Conservation (phyloP, 140 eudicot genomes). For the Flaveria floridana region DNA sequence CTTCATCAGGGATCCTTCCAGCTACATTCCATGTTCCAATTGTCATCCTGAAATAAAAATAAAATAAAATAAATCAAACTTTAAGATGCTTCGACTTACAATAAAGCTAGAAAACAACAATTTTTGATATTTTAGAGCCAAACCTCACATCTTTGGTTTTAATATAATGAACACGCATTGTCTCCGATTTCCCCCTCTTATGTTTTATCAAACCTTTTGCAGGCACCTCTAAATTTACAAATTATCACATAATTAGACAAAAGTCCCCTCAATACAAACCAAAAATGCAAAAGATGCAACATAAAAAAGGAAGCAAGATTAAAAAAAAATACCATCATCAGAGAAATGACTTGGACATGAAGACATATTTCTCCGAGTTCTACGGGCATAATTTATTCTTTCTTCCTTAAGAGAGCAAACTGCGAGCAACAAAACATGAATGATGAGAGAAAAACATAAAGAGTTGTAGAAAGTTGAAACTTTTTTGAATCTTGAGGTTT, state of each 20-base stretch:
- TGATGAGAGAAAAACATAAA: background rate
- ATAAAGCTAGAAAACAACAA: background rate
- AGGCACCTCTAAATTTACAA: slow-evolving; percentile 43
- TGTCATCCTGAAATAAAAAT: slow-evolving; percentile 52
- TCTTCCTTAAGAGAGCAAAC: slow-evolving; percentile 58
- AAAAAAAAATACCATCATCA: slow-evolving; percentile 38
- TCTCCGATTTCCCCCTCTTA: slow-evolving; percentile 90
- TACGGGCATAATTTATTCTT: slow-evolving; percentile 34
- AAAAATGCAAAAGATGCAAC: background rate
- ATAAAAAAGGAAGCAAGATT: background rate
- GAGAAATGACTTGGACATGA: slow-evolving; percentile 46
- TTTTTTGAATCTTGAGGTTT: background rate
- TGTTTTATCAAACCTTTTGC: slow-evolving; percentile 46
- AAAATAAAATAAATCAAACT: background rate
- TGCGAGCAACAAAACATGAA: slow-evolving; percentile 19
- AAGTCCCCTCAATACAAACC: background rate
- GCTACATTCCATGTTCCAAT: slow-evolving; percentile 99
- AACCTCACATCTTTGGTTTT: slow-evolving; percentile 91
- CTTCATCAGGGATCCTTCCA: slow-evolving; percentile 70
- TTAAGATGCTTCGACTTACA: background rate
- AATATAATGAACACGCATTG: slow-evolving; percentile 80
- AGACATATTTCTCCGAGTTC: slow-evolving; percentile 46
- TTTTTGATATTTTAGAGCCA: slow-evolving; percentile 40
- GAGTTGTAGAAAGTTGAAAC: background rate
- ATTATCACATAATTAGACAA: slow-evolving; percentile 6